Evolutionary conservation across 2,329 filamentous ascomycete genomes (phyloP).

Genomic region (Pseudonectria foliicola): DNA sequence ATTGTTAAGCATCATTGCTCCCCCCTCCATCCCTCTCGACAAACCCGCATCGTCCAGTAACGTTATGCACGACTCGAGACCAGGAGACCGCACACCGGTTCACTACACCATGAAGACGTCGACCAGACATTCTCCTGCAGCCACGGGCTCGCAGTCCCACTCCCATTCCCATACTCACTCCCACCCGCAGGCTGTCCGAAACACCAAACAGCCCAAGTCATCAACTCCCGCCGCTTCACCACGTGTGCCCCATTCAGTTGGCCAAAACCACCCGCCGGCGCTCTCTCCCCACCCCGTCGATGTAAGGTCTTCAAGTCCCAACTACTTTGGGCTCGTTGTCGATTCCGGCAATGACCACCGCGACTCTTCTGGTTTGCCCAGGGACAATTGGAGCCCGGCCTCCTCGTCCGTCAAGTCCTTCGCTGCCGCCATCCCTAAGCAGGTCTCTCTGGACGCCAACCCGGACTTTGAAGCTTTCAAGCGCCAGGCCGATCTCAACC

Average conservation of each 20-base stretch:
- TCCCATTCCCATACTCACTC: conserved; percentile 30
- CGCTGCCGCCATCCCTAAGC: conserved; percentile 58
- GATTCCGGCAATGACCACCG: conserved; percentile 54
- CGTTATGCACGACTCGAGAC: conserved; percentile 28
- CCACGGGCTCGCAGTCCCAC: conserved; percentile 24
- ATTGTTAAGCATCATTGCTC: conserved; percentile 11
- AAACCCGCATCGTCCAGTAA: conserved; percentile 13
- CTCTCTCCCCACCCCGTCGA: conserved; percentile 36
- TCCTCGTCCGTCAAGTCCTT: conserved; percentile 66
- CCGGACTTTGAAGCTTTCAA: conserved; percentile 77
- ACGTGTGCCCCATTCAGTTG: conserved; percentile 44
- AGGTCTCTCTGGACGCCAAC: conserved; percentile 66
- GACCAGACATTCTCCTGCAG: conserved; percentile 29
- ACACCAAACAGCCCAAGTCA: conserved; percentile 32
- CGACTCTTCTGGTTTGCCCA: conserved; percentile 56
- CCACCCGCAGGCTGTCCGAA: conserved; percentile 35
- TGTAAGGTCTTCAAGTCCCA: conserved; percentile 58
- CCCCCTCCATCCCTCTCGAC: conserved; percentile 5
- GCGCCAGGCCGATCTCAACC: conserved; percentile 62
- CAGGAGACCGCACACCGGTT: conserved; percentile 28
- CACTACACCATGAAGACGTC: conserved; percentile 43
- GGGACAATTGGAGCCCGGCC: conserved; percentile 68
- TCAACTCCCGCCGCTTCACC: conserved; percentile 48
- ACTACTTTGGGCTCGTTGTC: conserved; percentile 76
- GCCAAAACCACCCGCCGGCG: conserved; percentile 47